Percentiles rank a stretch among this genome's conserved stretches.
Evolutionary conservation across 1,284 basidiomycete species (phyloP).

Genomic region (Rhodotorula sp.): DNA sequence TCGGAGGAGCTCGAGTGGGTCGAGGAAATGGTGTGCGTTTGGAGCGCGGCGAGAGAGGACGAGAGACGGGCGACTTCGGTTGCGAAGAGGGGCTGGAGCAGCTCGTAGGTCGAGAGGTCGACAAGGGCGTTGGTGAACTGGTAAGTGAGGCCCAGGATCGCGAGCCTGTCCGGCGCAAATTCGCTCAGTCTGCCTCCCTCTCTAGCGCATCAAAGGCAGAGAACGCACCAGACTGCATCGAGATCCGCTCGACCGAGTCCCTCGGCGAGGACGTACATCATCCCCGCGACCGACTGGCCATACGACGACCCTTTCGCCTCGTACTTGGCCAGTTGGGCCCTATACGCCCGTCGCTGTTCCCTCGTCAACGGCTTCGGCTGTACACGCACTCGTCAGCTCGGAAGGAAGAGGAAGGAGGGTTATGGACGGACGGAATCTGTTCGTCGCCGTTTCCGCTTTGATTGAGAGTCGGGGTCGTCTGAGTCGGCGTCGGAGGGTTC

Average conservation of each 20-base stretch:
- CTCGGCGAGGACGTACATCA: conserved; percentile 86
- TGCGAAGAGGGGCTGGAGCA: conserved; percentile 69
- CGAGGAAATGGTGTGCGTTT: conserved; percentile 9
- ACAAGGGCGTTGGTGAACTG: conserved; percentile 88
- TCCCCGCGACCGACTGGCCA: conserved; percentile 84
- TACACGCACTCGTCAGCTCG: not conserved
- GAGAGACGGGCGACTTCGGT: conserved; percentile 89
- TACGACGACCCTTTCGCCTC: conserved; percentile 81
- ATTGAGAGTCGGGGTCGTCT: conserved; percentile 48
- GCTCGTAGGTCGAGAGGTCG: conserved; percentile 81
- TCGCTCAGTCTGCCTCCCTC: not conserved
- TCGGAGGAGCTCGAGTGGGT: conserved; percentile 14
- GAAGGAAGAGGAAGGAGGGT: not conserved
- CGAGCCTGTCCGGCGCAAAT: conserved; percentile 61
- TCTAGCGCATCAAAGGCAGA: not conserved
- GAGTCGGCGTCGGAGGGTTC: conserved; percentile 55
- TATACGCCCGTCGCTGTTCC: conserved; percentile 66
- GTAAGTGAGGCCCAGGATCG: conserved; percentile 87
- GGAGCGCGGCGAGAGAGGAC: conserved; percentile 51
- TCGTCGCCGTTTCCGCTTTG: conserved; percentile 37
- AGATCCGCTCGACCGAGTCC: conserved; percentile 86
- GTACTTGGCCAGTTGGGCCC: conserved; percentile 70
- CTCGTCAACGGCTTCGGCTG: conserved; percentile 50
- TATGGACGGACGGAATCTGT: conserved; percentile 26
- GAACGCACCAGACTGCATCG: conserved; percentile 78